Evolutionary conservation across 495 filamentous ascomycete genomes (phyloP), one percentile per base, ranked within the genome.

Genomic region (Neurospora sp.): DNA sequence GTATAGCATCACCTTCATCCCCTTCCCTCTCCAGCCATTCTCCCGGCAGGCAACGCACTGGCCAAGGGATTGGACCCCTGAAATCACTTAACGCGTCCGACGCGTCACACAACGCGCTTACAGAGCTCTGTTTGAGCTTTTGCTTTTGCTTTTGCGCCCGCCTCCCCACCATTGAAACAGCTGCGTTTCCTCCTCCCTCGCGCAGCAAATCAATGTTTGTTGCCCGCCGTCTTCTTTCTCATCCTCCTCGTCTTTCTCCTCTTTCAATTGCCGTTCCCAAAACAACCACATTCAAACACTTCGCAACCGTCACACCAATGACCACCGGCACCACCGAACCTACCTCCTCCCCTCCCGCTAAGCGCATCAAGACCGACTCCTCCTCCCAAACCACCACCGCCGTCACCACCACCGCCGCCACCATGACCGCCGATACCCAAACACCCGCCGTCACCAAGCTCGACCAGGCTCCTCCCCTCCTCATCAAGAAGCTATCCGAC

Each of bases 401-500:
- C 20, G 75, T 35, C 66, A 72, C 72, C 69, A 72, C 76, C 39
- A 31, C 71, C 48, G 40, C 71, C 31, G 40, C 73, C 46, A 76
- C 73, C 54, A 66, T 73, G 38, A 70, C 72, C 71, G 42, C 70
- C 44, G 78, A 66, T 81, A 78, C 18, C 82, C 18, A 40, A 81
- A 75, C 83, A 77, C 76, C 80, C 80, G 38, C 83, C 80, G 75
- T 80, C 18, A 78, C 80, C 20, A 74, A 72, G 18, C 70, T 78
- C 48, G 76, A 75, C 59, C 77, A 81, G 8, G 71, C 82, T 4
- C 91, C 90, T 18, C 82, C 91, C 14, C 86, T 97, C 41, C 88
- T 93, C 66, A 90, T 99, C 79, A 94, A 97, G 88, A 94, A 94
- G 80, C 90, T 98, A 71, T 89, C 90, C 18, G 81, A 87, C 23